Evolutionary conservation across 2,329 filamentous ascomycete genomes (phyloP).

Genomic region (Aspergillus japonicus): DNA sequence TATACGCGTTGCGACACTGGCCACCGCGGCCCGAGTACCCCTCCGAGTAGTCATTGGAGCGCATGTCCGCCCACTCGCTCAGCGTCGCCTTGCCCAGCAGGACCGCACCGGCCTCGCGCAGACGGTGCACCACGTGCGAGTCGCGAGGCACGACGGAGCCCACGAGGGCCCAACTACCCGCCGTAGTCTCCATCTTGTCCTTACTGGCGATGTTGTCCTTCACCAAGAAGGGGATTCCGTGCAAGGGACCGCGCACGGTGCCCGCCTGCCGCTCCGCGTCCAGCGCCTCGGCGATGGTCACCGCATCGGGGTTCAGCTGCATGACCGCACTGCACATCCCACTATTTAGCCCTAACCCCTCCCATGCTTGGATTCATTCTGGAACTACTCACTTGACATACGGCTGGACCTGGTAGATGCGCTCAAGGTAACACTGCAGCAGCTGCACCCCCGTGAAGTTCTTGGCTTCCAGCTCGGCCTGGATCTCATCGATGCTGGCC

Average conservation of each 20-base stretch:
- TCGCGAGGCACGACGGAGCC: slow-evolving; percentile 68
- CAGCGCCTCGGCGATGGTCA: slow-evolving; percentile 59
- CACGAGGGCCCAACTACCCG: slow-evolving; percentile 65
- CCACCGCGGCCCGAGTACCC: slow-evolving; percentile 66
- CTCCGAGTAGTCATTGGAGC: slow-evolving; percentile 65
- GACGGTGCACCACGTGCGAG: slow-evolving; percentile 59
- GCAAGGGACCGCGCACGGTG: slow-evolving; percentile 62
- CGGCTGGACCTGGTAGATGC: slow-evolving; percentile 61
- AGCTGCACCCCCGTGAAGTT: slow-evolving; percentile 59
- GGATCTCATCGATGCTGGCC: slow-evolving; percentile 67
- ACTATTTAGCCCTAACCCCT: not conserved
- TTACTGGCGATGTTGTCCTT: slow-evolving; percentile 68
- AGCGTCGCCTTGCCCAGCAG: slow-evolving; percentile 70
- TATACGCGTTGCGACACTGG: slow-evolving; percentile 65
- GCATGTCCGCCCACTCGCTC: slow-evolving; percentile 74
- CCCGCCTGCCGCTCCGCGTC: slow-evolving; percentile 61
- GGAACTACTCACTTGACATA: slow-evolving; percentile 57
- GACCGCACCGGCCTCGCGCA: slow-evolving; percentile 66
- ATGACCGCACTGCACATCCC: slow-evolving; percentile 46
- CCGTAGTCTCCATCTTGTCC: slow-evolving; percentile 72
- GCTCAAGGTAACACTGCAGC: slow-evolving; percentile 61
- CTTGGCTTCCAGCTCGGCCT: slow-evolving; percentile 56
- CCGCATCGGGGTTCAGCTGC: slow-evolving; percentile 66
- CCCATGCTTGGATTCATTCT: not conserved
- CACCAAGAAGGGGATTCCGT: slow-evolving; percentile 72